Percentiles rank a stretch among this genome's conserved stretches.
These are phyloP conservation scores for Ilex aquifolium DNA, from an alignment of 257 asterid species.

Conservation along the genomic window DNA sequence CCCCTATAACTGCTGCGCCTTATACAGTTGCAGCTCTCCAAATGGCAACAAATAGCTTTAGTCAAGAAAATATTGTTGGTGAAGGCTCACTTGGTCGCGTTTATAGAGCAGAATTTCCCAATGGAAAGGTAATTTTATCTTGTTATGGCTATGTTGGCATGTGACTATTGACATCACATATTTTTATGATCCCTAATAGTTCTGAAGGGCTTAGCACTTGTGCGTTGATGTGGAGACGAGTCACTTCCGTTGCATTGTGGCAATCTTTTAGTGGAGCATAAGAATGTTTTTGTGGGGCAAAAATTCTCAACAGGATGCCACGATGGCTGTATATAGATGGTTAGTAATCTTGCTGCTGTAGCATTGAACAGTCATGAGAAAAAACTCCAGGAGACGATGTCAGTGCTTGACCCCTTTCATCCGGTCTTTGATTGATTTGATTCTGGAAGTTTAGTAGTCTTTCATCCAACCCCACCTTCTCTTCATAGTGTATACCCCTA, in stretches of 20 bases:
- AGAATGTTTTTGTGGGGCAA: too few species aligned
- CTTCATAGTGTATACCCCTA: too few species aligned
- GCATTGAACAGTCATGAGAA: too few species aligned
- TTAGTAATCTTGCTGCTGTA: too few species aligned
- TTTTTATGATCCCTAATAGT: neutral
- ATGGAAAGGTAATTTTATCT: constrained; percentile 68
- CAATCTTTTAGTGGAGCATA: too few species aligned
- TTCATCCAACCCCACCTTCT: too few species aligned
- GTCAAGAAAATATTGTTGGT: constrained; percentile 88
- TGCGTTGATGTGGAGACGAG: neutral
- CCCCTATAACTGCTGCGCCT: constrained; percentile 71
- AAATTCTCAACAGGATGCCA: too few species aligned
- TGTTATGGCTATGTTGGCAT: neutral
- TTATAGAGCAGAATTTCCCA: constrained; percentile 78
- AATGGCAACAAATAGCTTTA: constrained; percentile 86
- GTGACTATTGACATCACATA: neutral
- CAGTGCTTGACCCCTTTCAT: too few species aligned
- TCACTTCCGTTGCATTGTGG: neutral
- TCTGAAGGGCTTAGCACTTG: neutral
- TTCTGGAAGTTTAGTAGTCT: too few species aligned
- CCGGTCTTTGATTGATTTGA: too few species aligned
- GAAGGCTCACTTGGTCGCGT: constrained; percentile 99
- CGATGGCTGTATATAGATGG: too few species aligned
- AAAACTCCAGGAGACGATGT: too few species aligned
- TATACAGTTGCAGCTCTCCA: constrained; percentile 86